Conservation (phyloP, 2,329 filamentous ascomycete species). For the Botrytis fabae region DNA sequence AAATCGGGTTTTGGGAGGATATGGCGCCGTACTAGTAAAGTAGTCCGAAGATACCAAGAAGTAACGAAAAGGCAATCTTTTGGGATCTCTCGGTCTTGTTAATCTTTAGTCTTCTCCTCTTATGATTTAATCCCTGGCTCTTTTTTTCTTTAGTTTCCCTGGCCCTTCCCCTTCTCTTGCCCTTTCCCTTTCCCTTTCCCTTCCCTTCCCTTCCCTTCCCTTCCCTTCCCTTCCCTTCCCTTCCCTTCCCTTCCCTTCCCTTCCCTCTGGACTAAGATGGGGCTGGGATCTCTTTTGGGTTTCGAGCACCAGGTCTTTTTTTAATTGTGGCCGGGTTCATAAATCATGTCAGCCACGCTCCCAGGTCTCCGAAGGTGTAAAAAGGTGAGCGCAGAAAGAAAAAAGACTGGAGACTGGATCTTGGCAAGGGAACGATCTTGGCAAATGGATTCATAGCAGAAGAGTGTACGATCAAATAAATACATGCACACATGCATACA, state of each 20-base stretch:
- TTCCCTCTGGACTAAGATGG: not conserved
- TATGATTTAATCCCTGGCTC: not conserved
- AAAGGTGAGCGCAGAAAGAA: not conserved
- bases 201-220: not conserved
- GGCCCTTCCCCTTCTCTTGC: not conserved
- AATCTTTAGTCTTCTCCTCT: not conserved
- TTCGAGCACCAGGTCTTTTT: not conserved
- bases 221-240: not conserved
- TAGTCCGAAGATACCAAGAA: not conserved
- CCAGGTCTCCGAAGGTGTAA: not conserved
- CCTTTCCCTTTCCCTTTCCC: not conserved
- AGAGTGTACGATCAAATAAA: not conserved
- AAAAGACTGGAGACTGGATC: slow-evolving; percentile 9
- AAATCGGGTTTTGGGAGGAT: not conserved
- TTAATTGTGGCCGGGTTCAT: not conserved
- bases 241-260: not conserved
- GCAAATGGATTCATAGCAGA: not conserved
- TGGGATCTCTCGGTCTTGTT: not conserved
- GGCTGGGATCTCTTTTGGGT: not conserved
- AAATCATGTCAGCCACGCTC: not conserved
- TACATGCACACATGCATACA: too few relatives aligned
- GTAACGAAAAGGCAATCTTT: not conserved
- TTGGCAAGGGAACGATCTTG: slow-evolving; percentile 6
- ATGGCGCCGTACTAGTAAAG: not conserved
- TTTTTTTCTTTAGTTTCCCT: not conserved